A percentile compares a stretch with the other conserved stretches of the same genome.
Evolutionary conservation across 2,329 filamentous ascomycete species (phyloP).

Genomic region (Zarea fungicola): DNA sequence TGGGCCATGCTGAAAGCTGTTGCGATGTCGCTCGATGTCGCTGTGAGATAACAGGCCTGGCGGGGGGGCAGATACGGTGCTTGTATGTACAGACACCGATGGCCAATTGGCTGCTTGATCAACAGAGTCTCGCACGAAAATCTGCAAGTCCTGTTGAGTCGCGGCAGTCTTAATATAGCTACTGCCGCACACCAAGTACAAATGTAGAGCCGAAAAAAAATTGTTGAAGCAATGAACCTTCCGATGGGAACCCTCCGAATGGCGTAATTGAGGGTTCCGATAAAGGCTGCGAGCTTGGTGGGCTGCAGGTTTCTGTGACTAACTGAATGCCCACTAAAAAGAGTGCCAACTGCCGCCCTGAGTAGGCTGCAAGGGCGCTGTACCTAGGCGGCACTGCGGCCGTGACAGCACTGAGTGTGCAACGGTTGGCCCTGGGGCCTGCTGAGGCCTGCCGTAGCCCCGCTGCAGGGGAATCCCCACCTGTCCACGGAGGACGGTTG

Average conservation of each 20-base stretch:
- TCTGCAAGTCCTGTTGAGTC: no score
- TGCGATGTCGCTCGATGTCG: neutral
- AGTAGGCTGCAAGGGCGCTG: slow-evolving; percentile 1
- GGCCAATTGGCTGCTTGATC: neutral
- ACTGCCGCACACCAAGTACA: neutral
- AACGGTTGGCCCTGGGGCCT: no score
- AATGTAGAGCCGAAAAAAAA: neutral
- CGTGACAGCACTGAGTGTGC: neutral
- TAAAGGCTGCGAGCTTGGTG: neutral
- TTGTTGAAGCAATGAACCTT: neutral
- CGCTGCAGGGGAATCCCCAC: no score
- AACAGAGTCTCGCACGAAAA: no score
- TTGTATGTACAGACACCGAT: neutral
- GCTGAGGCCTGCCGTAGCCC: no score
- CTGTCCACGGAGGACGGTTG: no score
- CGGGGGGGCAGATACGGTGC: no score
- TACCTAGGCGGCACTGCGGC: neutral
- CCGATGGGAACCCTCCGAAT: no score
- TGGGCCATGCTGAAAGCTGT: slow-evolving; percentile 4
- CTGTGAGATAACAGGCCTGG: neutral
- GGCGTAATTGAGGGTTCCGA: slow-evolving; percentile 10
- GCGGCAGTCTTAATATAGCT: no score
- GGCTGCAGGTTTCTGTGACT: slow-evolving; percentile 8
- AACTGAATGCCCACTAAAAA: slow-evolving; percentile 5
- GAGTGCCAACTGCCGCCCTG: neutral